Evolutionary conservation across 2,329 filamentous ascomycete genomes (phyloP), one percentile per base, ranked within the genome.

Genomic region (Aspergillus caelatus): DNA sequence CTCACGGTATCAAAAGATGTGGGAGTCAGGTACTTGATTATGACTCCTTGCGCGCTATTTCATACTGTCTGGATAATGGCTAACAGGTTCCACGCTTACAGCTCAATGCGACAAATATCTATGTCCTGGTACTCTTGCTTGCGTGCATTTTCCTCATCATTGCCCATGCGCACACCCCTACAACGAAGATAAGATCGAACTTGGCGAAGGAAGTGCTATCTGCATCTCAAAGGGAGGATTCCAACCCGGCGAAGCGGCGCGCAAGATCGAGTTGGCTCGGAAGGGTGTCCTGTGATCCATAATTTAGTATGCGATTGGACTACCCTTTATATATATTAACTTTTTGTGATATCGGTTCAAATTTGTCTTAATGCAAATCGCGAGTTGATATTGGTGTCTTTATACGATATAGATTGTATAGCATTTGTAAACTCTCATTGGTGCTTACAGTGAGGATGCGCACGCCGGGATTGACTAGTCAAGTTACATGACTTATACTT

Each of bases 91-190:
- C 32, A 34, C 34, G 23, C 21, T 52, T 32, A 39, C 34, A 92
- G 92, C 93, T n/a, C 85, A 88, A 72, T 99, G 95, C 84, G 88
- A 92, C 72, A 94, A 94, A 71, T 99, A 97, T 77, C 89, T 99
- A 61, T 99, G 95, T 76, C 94, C 95, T 2, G 92, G 93, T 68
- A 98, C 95, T 0, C 86, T 99, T 64, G 91, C 94, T 41, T 99
- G 95, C 82, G 95, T 99, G 8, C 90, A 96, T 77, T 95, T 96
- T 81, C 94, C 95, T 1, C 94, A 98, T 77, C 95, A 99, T 80
- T 99, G 95, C 79, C 95, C 95, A 32, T 99, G 95, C 80, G 85
- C 93, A 2, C 96, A 91, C 82, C 89, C 91, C 1, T 80, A 83
- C 10, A 83, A 91, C 65, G 89, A 94, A 74, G 91, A 94, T 69